phyloP scores from a whole-genome alignment of 495 filamentous ascomycete genomes.

The Neurospora tetraspora region DNA sequence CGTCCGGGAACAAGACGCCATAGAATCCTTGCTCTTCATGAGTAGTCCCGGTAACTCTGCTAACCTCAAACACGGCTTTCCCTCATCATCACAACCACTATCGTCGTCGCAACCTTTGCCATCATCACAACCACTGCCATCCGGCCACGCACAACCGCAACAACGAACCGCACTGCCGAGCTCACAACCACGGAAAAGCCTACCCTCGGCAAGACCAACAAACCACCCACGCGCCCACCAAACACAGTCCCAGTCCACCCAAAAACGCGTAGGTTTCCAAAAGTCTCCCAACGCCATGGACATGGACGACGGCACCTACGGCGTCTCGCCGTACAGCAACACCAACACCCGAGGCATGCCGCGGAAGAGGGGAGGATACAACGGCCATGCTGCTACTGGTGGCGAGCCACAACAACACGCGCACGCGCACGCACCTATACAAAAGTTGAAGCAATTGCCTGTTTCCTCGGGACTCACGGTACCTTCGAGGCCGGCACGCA shows the following conservation, averaged over 20 bases:
- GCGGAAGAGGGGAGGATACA: conserved; percentile 22
- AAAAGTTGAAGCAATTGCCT: conserved; percentile 25
- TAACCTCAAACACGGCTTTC: conserved; percentile 41
- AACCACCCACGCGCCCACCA: conserved; percentile 21
- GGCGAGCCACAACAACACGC: not conserved
- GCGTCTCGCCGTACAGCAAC: conserved; percentile 15
- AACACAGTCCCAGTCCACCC: conserved; percentile 13
- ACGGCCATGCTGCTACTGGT: conserved; percentile 11
- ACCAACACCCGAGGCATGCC: conserved; percentile 30
- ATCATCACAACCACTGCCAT: conserved; percentile 22
- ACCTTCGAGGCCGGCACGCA: conserved; percentile 20
- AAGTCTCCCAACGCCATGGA: conserved; percentile 35
- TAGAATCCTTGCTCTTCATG: conserved; percentile 81
- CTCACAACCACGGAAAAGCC: conserved; percentile 32
- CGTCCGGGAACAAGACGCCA: conserved; percentile 71
- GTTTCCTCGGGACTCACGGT: conserved; percentile 29
- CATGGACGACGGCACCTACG: conserved; percentile 22
- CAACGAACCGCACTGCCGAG: conserved; percentile 34
- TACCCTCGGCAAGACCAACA: conserved; percentile 32
- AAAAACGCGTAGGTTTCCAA: conserved; percentile 39
- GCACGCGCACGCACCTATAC: conserved; percentile 2
- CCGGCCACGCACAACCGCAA: conserved; percentile 22
- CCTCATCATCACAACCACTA: conserved; percentile 25
- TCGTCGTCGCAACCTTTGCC: conserved; percentile 26
- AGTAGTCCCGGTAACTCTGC: conserved; percentile 71